A percentile compares a stretch with the other conserved stretches of the same genome.
These are phyloP conservation scores for Cystobasidium slooffiae DNA, from an alignment of 1,284 basidiomycete genomes.

Conservation along the genomic window DNA sequence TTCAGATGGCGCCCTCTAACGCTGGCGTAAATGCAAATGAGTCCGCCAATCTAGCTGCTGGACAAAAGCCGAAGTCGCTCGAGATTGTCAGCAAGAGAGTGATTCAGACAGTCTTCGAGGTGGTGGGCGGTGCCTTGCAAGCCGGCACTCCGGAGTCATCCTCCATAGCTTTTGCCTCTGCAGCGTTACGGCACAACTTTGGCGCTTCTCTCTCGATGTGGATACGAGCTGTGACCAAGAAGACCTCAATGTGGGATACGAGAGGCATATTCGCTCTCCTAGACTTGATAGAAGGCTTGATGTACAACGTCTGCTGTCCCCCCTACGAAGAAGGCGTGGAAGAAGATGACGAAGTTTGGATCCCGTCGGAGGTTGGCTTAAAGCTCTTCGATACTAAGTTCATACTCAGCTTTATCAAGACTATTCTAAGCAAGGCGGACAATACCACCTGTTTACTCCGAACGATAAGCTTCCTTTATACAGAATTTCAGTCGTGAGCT, in stretches of 20 bases:
- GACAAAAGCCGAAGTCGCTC: constrained; percentile 61
- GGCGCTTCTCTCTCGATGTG: constrained; percentile 60
- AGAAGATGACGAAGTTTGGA: constrained; percentile 50
- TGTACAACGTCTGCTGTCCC: constrained; percentile 53
- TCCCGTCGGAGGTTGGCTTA: constrained; percentile 41
- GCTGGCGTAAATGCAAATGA: constrained; percentile 61
- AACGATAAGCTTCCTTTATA: constrained; percentile 61
- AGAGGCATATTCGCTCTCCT: constrained; percentile 60
- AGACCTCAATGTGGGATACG: constrained; percentile 61
- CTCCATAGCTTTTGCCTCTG: constrained; percentile 36
- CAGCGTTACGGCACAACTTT: constrained; percentile 56
- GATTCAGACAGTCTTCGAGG: constrained; percentile 60
- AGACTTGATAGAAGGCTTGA: constrained; percentile 53
- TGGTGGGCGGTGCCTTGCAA: constrained; percentile 54
- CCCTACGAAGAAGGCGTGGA: constrained; percentile 56
- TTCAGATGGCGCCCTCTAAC: constrained; percentile 55
- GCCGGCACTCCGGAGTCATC: constrained; percentile 6
- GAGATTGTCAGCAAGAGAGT: constrained; percentile 62
- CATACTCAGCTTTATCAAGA: constrained; percentile 59
- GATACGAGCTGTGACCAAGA: constrained; percentile 59
- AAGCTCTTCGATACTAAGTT: constrained; percentile 59
- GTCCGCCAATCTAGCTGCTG: constrained; percentile 60
- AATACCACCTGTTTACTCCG: constrained; percentile 62
- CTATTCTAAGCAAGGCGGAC: constrained; percentile 60
- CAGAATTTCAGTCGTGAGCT: constrained; percentile 60